Evolutionary conservation across 225 moss, liverwort and hornwort species (phyloP), one percentile per base, ranked within the genome.

Genomic region (Climacium dendroides): DNA sequence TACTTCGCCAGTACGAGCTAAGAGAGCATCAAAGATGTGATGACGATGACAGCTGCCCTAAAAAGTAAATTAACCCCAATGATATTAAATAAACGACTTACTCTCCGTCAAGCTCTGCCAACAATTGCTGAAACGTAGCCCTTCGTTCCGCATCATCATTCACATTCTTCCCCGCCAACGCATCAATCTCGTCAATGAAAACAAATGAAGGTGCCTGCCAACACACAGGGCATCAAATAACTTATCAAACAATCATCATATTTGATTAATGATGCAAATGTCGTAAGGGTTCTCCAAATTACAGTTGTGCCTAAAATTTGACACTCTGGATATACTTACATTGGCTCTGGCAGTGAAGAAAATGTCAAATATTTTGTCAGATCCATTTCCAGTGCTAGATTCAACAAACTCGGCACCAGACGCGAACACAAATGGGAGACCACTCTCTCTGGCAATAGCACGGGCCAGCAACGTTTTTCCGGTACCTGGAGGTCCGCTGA

Each of bases 271-370:
- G 58, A 76, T 67, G 64, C 45, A 74, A 70, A 71, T 63, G 64
- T 84, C 71, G 77, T 34, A 45, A 43, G 52, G 53, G 74, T 25
- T 30, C 78, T 91, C 35, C 76, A 83, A 87, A 64, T 53, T 84
- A 70, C 55, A 91, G 59, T 61, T 35, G 63, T 19, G 64, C 66
- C 58, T 63, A 65, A 19, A 62, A 76, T 71, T 76, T 28, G n/a
- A 64, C 57, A 57, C 37, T 57, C 26, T 57, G 18, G 3, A 39
- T 39, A 57, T 64, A 69, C 91, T 92, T 92, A 99, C 99, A 92
- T 99, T 99, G 34, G 99, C 99, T 92, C 99, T 95, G 63, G 99
- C 99, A 32, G 99, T 99, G 87, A 99, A 99, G 87, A 99, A 99
- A 54, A 99, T 94, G 87, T 99, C 99, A 86, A 99, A 99, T 62